These are phyloP conservation scores for Poronia punctata DNA, from an alignment of 495 filamentous ascomycete species.

Conservation along the genomic window DNA sequence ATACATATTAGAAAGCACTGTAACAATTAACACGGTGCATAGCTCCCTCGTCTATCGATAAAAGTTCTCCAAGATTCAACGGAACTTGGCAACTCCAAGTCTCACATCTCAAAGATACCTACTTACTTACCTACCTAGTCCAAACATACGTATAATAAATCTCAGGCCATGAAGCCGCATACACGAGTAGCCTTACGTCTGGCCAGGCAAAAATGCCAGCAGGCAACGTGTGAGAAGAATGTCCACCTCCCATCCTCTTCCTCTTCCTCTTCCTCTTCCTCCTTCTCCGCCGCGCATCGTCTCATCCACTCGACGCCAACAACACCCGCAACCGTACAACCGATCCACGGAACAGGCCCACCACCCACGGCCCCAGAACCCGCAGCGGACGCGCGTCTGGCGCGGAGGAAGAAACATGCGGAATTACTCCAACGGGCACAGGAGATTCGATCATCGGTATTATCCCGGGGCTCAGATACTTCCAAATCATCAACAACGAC, in stretches of 20 bases:
- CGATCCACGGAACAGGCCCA: conserved; percentile 74
- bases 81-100: not conserved
- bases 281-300: conserved; percentile 12
- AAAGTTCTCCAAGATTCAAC: too few species aligned
- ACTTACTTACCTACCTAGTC: too few species aligned
- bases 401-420: conserved; percentile 48
- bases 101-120: not conserved
- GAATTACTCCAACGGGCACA: conserved; percentile 45
- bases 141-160: not conserved
- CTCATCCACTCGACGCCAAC: conserved; percentile 35
- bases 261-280: conserved; percentile 2
- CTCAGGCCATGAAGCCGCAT: conserved; percentile 27
- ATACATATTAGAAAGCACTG: too few species aligned
- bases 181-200: conserved; percentile 24
- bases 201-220: conserved; percentile 11
- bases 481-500: not conserved
- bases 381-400: conserved; percentile 41
- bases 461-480: conserved; percentile 8
- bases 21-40: too few species aligned
- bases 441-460: conserved; percentile 33
- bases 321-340: conserved; percentile 43
- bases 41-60: too few species aligned
- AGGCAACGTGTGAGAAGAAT: too few species aligned
- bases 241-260: not conserved
- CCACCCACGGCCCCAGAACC: conserved; percentile 71